Conservation (phyloP, 495 filamentous ascomycete genomes). For the Amniculicola lignicola region DNA sequence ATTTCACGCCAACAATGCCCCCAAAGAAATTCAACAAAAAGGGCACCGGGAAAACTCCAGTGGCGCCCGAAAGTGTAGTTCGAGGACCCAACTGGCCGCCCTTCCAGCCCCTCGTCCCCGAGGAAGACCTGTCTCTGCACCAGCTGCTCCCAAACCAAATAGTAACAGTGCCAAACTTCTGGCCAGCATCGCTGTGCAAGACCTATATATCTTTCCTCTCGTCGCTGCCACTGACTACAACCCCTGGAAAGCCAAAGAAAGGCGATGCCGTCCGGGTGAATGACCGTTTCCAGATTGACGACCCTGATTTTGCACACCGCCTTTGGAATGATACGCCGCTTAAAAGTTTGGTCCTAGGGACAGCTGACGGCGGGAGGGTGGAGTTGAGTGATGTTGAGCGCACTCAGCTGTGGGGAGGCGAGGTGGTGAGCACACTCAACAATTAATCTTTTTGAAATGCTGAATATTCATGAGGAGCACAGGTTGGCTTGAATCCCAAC, state of each 20-base stretch:
- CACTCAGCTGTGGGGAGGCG: slow-evolving; percentile 68
- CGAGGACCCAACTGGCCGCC: slow-evolving; percentile 67
- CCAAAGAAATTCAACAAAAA: slow-evolving; percentile 21
- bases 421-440: slow-evolving; percentile 47
- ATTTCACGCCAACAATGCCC: too few relatives aligned
- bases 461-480: not conserved
- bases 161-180: slow-evolving; percentile 72
- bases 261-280: slow-evolving; percentile 86
- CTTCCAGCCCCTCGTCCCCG: slow-evolving; percentile 68
- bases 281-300: slow-evolving; percentile 83
- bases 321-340: slow-evolving; percentile 51
- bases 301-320: slow-evolving; percentile 67
- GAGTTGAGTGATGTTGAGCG: slow-evolving; percentile 36
- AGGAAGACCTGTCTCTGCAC: slow-evolving; percentile 59
- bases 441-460: not conserved
- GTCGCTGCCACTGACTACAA: slow-evolving; percentile 72
- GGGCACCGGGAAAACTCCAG: not conserved
- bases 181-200: slow-evolving; percentile 74
- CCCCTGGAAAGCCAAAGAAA: slow-evolving; percentile 77
- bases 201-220: slow-evolving; percentile 75
- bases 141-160: slow-evolving; percentile 66
- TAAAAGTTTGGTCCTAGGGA: slow-evolving; percentile 38
- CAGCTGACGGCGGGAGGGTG: slow-evolving; percentile 28
- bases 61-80: not conserved
- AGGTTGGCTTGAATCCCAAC: slow-evolving; percentile 79